phyloP scores from a whole-genome alignment of 352 stramenopile species.

The Phytophthora hybrid region DNA sequence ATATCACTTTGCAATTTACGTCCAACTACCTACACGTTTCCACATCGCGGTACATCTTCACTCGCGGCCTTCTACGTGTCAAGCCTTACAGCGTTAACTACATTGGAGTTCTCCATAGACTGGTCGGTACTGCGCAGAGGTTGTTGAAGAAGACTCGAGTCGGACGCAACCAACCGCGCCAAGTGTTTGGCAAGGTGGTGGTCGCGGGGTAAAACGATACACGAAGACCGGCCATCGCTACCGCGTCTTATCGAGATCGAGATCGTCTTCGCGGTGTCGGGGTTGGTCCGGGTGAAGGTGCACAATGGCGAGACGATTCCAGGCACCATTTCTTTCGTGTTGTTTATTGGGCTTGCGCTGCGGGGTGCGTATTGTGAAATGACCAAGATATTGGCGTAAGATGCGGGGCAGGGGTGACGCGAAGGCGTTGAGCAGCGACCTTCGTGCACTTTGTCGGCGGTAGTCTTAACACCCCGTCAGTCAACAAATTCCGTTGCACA shows the following conservation, averaged over 20 bases:
- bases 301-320: conserved; percentile 20
- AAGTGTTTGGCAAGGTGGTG: conserved; percentile 29
- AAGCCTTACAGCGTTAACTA: too few species aligned
- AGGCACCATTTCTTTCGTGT: conserved; percentile 21
- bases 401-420: not conserved
- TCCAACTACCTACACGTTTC: too few species aligned
- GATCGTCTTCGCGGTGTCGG: conserved; percentile 18
- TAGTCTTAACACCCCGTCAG: conserved; percentile 20
- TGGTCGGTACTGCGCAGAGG: not conserved
- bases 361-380: conserved; percentile 29
- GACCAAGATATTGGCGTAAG: conserved; percentile 10
- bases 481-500: conserved; percentile 20
- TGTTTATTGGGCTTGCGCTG: not conserved
- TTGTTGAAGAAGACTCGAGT: not conserved
- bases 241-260: conserved; percentile 29
- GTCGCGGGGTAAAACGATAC: conserved; percentile 25
- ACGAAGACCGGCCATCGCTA: conserved; percentile 18
- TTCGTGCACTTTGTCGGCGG: conserved; percentile 12
- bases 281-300: not conserved
- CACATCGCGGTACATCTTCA: too few species aligned
- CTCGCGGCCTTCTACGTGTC: too few species aligned
- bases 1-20: too few species aligned
- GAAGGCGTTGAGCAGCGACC: conserved; percentile 9
- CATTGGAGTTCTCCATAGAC: conserved; percentile 4
- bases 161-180: conserved; percentile 23